Conservation (phyloP, 2,329 filamentous ascomycete genomes). For the Aspergillus cejpii region DNA sequence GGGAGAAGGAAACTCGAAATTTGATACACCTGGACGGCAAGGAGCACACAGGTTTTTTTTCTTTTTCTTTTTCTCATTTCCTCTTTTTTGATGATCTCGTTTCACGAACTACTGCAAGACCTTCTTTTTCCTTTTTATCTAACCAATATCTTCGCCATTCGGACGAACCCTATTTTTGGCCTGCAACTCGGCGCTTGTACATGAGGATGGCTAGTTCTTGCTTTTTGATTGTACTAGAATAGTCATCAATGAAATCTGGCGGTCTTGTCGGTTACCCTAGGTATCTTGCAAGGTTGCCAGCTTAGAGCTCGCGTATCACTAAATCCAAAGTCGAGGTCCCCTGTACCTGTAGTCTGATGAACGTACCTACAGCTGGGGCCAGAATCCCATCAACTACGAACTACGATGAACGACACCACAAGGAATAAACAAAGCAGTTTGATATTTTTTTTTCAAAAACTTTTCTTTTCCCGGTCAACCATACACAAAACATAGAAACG, state of each 20-base stretch:
- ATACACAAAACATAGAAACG: background rate
- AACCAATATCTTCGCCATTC: background rate
- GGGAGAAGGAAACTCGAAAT: background rate
- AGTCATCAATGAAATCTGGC: background rate
- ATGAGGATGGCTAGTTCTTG: constrained; percentile 14
- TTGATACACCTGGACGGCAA: background rate
- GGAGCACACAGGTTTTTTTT: background rate
- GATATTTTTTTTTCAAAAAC: constrained; percentile 6
- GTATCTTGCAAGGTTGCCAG: background rate
- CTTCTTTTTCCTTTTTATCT: too few species aligned
- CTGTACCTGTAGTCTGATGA: too few species aligned
- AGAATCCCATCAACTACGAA: too few species aligned
- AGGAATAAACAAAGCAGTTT: background rate
- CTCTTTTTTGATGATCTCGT: background rate
- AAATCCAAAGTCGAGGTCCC: background rate
- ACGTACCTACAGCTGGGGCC: too few species aligned
- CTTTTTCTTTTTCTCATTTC: constrained; percentile 3
- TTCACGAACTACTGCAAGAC: background rate
- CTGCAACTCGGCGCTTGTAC: constrained; percentile 23
- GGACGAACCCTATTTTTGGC: background rate
- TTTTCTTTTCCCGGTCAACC: constrained; percentile 1
- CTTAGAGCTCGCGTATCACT: too few species aligned
- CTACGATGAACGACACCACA: too few species aligned
- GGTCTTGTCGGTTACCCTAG: background rate
- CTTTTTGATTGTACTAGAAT: constrained; percentile 24